Evolutionary conservation across 1,284 basidiomycete genomes (phyloP), one percentile per base, ranked within the genome.

Genomic region (Bondarzewia mesenterica): DNA sequence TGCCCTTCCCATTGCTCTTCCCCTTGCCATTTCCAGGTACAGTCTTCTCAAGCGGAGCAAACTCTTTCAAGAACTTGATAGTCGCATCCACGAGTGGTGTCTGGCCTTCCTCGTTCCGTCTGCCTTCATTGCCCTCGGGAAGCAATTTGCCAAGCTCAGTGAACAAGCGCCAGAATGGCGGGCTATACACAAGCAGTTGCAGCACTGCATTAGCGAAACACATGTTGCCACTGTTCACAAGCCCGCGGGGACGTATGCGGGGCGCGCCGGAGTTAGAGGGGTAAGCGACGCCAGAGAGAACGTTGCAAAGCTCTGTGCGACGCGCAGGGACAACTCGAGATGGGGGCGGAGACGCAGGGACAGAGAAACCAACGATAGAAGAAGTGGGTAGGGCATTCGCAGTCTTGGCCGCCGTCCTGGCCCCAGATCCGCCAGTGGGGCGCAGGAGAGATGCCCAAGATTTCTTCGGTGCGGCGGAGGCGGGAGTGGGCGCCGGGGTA

Each of bases 171-270:
- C 85, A 84, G 66, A 98, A 96, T 2, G 89, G 91, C 14, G 80
- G 77, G 58, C 88, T 93, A 66, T 93, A 95, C 1, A 95, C 79
- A 18, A 99, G 75, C 2, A 90, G 82, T 69, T 98, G 95, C 21
- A 98, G 69, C 26, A 97, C 88, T 0, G 93, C 85, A 60, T 98
- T 98, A 46, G 94, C 93, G 63, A 97, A 99, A 67, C 95, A 99
- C 80, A 97, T 88, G 68, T 99, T 99, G 7, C 95, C 95, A 5
- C 83, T 88, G 68, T 98, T 99, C 59, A 98, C 78, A 39, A 99
- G 71, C 4, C 95, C 95, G 25, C 94, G 77, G 0, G 92, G 86
- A 26, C 75, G 67, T 20, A 79, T 75, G 51, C 73, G 66, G 8
- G 73, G 69, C 14, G 59, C 52, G 4, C 55, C 56, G 2, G 64